Percentiles rank a stretch among this genome's conserved stretches.
Conservation (phyloP, 257 asterid genomes). For the Gentiana macrophylla region DNA sequence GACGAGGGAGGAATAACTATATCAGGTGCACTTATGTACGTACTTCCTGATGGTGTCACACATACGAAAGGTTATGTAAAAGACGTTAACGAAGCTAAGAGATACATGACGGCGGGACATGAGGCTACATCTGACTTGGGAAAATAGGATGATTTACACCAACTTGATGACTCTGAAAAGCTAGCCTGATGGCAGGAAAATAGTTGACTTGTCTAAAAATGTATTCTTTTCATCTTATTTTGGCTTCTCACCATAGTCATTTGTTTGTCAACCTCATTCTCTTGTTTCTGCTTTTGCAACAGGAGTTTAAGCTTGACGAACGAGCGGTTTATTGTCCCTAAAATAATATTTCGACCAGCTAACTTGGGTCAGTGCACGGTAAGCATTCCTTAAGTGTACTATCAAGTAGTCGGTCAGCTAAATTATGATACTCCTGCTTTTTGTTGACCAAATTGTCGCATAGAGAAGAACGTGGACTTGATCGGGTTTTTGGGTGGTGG, state of each 20-base stretch:
- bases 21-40: conserved; percentile 60
- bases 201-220: conserved; percentile 52
- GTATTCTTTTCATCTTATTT: conserved; percentile 60
- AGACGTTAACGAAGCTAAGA: conserved; percentile 58
- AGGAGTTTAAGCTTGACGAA: no score
- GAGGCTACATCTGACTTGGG: conserved; percentile 19
- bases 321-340: conserved; percentile 93
- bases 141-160: conserved; percentile 24
- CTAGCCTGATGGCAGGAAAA: conserved; percentile 30
- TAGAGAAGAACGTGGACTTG: no score
- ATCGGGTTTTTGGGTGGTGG: no score
- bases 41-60: conserved; percentile 89
- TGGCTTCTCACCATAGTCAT: no score
- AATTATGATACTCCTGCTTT: no score
- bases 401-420: not conserved
- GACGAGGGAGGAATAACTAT: conserved; percentile 53
- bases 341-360: conserved; percentile 92
- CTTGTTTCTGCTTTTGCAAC: no score
- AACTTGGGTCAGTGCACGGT: conserved; percentile 57
- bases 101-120: conserved; percentile 33
- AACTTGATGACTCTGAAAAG: conserved; percentile 22
- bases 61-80: conserved; percentile 68
- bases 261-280: no score
- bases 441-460: no score
- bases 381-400: conserved; percentile 6